These are phyloP conservation scores for Tetracladium setigerum DNA, from an alignment of 495 filamentous ascomycete genomes.

Conservation along the genomic window DNA sequence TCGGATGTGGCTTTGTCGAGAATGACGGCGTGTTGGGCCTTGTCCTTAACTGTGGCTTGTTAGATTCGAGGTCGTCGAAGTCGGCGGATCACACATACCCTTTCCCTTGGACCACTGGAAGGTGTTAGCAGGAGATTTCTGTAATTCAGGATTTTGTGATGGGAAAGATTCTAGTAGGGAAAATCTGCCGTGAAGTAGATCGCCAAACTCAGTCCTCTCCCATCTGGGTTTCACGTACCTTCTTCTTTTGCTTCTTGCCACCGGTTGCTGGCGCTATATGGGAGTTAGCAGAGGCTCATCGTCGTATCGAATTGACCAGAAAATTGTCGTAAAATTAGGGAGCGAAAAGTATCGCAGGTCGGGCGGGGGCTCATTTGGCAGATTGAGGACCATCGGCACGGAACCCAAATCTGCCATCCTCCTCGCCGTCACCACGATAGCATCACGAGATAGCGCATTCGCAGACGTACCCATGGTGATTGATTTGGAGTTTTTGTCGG, in stretches of 20 bases:
- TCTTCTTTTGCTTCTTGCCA: conserved; percentile 98
- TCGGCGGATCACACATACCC: conserved; percentile 47
- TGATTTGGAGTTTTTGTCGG: conserved; percentile 29
- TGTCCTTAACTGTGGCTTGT: conserved; percentile 87
- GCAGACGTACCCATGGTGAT: conserved; percentile 38
- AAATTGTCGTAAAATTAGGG: conserved; percentile 19
- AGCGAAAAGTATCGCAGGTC: not conserved
- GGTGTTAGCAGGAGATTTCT: conserved; percentile 1
- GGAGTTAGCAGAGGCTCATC: not conserved
- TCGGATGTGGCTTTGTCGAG: conserved; percentile 74
- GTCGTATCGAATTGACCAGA: not conserved
- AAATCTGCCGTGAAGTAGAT: not conserved
- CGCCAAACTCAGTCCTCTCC: not conserved
- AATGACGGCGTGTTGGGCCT: conserved; percentile 93
- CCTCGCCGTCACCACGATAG: not conserved
- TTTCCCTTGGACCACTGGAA: conserved; percentile 99
- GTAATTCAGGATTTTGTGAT: not conserved
- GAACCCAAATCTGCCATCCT: not conserved
- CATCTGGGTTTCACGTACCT: not conserved
- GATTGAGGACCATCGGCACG: not conserved
- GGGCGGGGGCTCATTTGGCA: not conserved
- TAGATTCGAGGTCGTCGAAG: conserved; percentile 17
- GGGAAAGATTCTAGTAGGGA: not conserved
- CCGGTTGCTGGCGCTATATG: conserved; percentile 67
- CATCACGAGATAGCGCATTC: not conserved